Evolutionary conservation across 768 basidiomycete species (phyloP).

Genomic region (Pleurotus sapidus): DNA sequence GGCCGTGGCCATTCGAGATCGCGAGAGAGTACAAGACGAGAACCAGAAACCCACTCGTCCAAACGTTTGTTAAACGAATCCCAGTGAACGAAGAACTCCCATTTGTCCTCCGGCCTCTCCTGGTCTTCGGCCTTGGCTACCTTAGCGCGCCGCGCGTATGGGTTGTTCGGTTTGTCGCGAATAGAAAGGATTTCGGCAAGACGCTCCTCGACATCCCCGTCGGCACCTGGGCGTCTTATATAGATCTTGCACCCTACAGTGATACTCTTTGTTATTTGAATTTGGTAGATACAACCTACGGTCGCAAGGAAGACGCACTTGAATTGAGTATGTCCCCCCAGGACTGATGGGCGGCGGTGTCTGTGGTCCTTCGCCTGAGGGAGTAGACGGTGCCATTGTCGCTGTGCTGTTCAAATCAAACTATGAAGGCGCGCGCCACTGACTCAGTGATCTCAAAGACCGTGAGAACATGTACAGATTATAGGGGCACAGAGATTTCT

Average conservation of each 20-base stretch:
- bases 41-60: conserved; percentile 94
- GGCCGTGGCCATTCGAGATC: conserved; percentile 98
- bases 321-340: conserved; percentile 75
- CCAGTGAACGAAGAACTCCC: conserved; percentile 98
- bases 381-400: conserved; percentile 30
- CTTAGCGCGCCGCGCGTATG: conserved; percentile 41
- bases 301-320: conserved; percentile 44
- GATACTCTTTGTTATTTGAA: conserved; percentile 59
- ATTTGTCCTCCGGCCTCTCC: conserved; percentile 69
- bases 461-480: background rate
- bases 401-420: background rate
- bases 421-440: background rate
- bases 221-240: conserved; percentile 75
- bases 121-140: conserved; percentile 36
- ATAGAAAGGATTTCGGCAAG: conserved; percentile 96
- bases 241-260: conserved; percentile 95
- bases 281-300: conserved; percentile 21
- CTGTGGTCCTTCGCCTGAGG: conserved; percentile 31
- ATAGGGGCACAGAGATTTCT: background rate
- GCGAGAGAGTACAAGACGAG: conserved; percentile 76
- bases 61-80: conserved; percentile 98
- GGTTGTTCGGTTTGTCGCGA: conserved; percentile 75
- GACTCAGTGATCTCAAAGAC: background rate
- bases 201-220: conserved; percentile 81
- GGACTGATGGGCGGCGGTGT: conserved; percentile 65